A percentile compares a stretch with the other conserved stretches of the same genome.
phyloP scores from a whole-genome alignment of 2,329 filamentous ascomycete genomes.

The Fusarium nanum region DNA sequence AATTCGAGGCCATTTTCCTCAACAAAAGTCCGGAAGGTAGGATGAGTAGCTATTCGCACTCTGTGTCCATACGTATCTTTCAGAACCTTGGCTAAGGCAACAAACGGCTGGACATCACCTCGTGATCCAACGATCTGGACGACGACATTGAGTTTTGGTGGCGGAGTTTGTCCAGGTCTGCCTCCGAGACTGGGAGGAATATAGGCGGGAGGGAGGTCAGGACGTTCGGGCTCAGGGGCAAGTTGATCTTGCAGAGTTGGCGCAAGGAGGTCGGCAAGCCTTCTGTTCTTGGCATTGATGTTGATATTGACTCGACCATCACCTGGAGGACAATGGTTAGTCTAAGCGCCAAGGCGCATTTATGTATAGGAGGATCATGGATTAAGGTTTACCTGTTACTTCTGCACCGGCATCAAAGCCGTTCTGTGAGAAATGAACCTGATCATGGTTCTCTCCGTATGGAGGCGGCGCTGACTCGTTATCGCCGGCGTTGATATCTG shows the following conservation, averaged over 20 bases:
- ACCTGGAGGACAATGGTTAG: constrained; percentile 56
- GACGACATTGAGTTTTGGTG: constrained; percentile 74
- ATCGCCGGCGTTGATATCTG: constrained; percentile 55
- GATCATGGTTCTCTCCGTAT: constrained; percentile 68
- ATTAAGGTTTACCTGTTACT: constrained; percentile 60
- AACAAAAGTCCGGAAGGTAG: constrained; percentile 75
- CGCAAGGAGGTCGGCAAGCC: constrained; percentile 74
- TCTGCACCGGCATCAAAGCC: constrained; percentile 72
- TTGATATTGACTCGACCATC: constrained; percentile 85
- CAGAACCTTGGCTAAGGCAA: constrained; percentile 74
- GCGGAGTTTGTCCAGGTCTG: constrained; percentile 66
- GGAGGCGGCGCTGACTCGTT: constrained; percentile 63
- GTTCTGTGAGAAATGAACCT: constrained; percentile 69
- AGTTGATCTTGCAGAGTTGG: constrained; percentile 71
- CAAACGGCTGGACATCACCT: constrained; percentile 81
- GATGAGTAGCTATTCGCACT: constrained; percentile 78
- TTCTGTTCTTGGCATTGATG: constrained; percentile 76
- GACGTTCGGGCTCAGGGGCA: constrained; percentile 58
- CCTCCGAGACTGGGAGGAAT: constrained; percentile 79
- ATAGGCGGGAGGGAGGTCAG: constrained; percentile 71
- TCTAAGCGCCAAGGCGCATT: neutral
- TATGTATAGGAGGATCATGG: neutral
- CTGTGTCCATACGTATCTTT: constrained; percentile 75
- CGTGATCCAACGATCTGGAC: constrained; percentile 81
- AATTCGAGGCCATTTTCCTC: constrained; percentile 79